A percentile compares a stretch with the other conserved stretches of the same genome.
phyloP scores from a whole-genome alignment of 1,284 basidiomycete species.

The Leccinum brunneo-olivaceum region DNA sequence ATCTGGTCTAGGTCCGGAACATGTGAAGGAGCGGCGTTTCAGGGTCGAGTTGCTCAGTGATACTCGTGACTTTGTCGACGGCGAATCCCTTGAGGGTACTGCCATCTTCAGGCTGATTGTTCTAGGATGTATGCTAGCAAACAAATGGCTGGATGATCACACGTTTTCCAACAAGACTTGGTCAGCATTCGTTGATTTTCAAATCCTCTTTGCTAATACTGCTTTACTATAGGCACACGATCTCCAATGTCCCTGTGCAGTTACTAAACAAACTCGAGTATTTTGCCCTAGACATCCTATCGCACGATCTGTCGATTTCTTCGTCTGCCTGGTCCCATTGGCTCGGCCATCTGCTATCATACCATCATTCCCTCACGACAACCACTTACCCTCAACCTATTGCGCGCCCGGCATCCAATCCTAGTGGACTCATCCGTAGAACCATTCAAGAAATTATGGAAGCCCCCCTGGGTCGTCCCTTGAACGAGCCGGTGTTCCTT shows the following conservation, averaged over 20 bases:
- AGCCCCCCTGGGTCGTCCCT: slow-evolving; percentile 32
- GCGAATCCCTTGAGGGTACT: slow-evolving; percentile 46
- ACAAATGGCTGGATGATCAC: slow-evolving; percentile 90
- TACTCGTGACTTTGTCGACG: slow-evolving; percentile 37
- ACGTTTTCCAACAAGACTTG: slow-evolving; percentile 91
- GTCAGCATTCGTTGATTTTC: slow-evolving; percentile 40
- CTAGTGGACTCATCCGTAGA: slow-evolving; percentile 58
- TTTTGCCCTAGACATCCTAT: slow-evolving; percentile 61
- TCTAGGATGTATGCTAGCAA: slow-evolving; percentile 82
- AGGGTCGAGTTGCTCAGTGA: slow-evolving; percentile 57
- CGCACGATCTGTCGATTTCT: slow-evolving; percentile 62
- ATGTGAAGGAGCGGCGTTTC: slow-evolving; percentile 55
- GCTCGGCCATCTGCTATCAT: slow-evolving; percentile 55
- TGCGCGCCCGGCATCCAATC: slow-evolving; percentile 64
- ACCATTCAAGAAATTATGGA: slow-evolving; percentile 63
- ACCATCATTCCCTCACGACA: slow-evolving; percentile 56
- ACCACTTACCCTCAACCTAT: slow-evolving; percentile 66
- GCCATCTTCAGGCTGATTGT: slow-evolving; percentile 69
- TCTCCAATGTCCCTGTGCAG: slow-evolving; percentile 65
- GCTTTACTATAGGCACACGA: slow-evolving; percentile 62
- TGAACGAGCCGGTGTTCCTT: slow-evolving; percentile 61
- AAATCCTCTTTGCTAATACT: slow-evolving; percentile 2
- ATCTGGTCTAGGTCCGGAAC: slow-evolving; percentile 37
- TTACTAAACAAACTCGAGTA: slow-evolving; percentile 65
- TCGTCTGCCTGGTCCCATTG: slow-evolving; percentile 60